These are phyloP conservation scores for Neopestalotiopsis sp. DNA, from an alignment of 2,329 filamentous ascomycete genomes.

Conservation along the genomic window DNA sequence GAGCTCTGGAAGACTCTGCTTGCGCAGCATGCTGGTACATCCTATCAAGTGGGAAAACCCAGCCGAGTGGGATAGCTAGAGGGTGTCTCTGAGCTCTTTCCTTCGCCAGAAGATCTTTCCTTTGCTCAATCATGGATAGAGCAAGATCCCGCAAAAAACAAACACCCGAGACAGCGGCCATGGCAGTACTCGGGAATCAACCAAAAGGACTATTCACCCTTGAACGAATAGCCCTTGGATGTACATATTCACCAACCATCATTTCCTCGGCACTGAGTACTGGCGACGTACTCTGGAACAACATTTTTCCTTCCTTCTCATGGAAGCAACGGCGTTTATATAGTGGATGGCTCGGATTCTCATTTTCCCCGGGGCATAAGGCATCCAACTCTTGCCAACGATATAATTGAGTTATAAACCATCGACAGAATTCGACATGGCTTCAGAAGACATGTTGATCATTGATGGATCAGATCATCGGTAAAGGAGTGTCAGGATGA, in stretches of 20 bases:
- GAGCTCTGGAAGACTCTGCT: constrained; percentile 72
- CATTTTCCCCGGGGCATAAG: background rate
- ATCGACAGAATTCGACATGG: background rate
- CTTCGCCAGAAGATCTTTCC: constrained; percentile 13
- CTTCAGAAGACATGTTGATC: background rate
- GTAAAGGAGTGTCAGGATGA: background rate
- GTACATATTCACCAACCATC: constrained; percentile 10
- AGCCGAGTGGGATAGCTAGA: constrained; percentile 40
- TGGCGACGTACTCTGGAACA: constrained; percentile 19
- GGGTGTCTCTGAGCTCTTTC: constrained; percentile 15
- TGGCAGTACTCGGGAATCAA: background rate
- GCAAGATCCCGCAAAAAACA: background rate
- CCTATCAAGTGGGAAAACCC: constrained; percentile 74
- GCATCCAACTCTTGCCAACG: background rate
- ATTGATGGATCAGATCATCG: background rate
- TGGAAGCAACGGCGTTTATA: background rate
- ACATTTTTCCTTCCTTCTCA: background rate
- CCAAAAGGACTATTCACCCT: background rate
- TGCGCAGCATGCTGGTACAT: constrained; percentile 81
- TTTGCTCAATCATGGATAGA: constrained; percentile 14
- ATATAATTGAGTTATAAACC: background rate
- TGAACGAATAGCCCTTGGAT: background rate
- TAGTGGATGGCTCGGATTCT: background rate
- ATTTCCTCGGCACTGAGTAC: constrained; percentile 20
- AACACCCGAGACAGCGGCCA: background rate